Evolutionary conservation across 2,329 filamentous ascomycete genomes (phyloP).

Genomic region (Colletotrichum orbiculare): DNA sequence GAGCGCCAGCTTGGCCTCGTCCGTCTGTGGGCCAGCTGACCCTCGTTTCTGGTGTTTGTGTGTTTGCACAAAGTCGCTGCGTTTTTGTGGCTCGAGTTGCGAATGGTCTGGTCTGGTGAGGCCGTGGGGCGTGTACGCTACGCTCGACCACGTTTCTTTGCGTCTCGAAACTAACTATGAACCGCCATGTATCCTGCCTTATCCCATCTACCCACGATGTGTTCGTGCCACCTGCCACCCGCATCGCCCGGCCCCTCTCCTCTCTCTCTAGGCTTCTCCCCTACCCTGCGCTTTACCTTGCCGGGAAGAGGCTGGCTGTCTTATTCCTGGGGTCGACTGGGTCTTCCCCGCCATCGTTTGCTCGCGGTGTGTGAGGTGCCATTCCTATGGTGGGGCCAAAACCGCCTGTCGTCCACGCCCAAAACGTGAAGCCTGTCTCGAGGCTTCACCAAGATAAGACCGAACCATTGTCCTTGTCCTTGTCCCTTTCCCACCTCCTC

Average conservation of each 20-base stretch:
- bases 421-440: too few species aligned
- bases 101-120: neutral
- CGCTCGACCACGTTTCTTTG: slow-evolving; percentile 11
- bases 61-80: too few species aligned
- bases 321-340: slow-evolving; percentile 27
- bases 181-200: neutral
- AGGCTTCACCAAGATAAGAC: too few species aligned
- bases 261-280: too few species aligned
- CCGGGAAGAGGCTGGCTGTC: slow-evolving; percentile 16
- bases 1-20: slow-evolving; percentile 16
- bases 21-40: slow-evolving; percentile 32
- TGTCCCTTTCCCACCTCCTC: too few species aligned
- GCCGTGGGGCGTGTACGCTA: neutral
- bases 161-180: slow-evolving; percentile 3
- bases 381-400: too few species aligned
- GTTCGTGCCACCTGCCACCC: slow-evolving; percentile 2
- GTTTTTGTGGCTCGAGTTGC: too few species aligned
- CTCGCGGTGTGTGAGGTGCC: neutral
- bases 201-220: neutral
- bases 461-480: too few species aligned
- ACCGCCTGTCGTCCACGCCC: too few species aligned
- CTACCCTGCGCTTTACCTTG: slow-evolving; percentile 9
- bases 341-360: slow-evolving; percentile 28
- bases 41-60: neutral
- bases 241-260: slow-evolving; percentile 11